These are phyloP conservation scores for Leccinum disarticulatum DNA, from an alignment of 768 basidiomycete genomes.

Conservation along the genomic window DNA sequence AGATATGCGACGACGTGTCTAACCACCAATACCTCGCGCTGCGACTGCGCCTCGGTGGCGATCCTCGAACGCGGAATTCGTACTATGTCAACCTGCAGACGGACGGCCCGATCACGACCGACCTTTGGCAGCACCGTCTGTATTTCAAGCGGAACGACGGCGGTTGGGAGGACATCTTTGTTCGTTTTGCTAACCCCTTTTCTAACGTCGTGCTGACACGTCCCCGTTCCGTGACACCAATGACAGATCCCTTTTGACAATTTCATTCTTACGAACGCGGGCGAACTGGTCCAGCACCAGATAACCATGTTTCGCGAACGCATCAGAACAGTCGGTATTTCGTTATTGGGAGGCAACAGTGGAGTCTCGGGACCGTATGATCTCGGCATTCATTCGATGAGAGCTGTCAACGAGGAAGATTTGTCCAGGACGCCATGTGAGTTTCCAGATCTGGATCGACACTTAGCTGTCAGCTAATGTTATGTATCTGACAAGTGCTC, in stretches of 20 bases:
- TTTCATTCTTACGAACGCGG: slow-evolving; percentile 74
- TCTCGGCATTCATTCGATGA: slow-evolving; percentile 77
- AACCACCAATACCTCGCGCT: slow-evolving; percentile 79
- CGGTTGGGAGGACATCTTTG: slow-evolving; percentile 81
- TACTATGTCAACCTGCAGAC: slow-evolving; percentile 96
- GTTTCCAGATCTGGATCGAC: slow-evolving; percentile 7
- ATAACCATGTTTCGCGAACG: slow-evolving; percentile 74
- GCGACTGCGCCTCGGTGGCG: slow-evolving; percentile 74
- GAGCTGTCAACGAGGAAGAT: slow-evolving; percentile 79
- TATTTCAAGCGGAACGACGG: slow-evolving; percentile 66
- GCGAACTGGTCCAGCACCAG: slow-evolving; percentile 67
- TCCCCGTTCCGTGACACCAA: neutral
- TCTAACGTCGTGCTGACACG: neutral
- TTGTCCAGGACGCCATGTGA: slow-evolving; percentile 34
- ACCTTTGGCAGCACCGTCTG: slow-evolving; percentile 95
- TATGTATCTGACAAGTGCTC: slow-evolving; percentile 9
- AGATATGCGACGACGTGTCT: slow-evolving; percentile 81
- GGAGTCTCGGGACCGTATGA: slow-evolving; percentile 75
- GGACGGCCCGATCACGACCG: slow-evolving; percentile 73
- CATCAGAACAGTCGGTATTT: slow-evolving; percentile 82
- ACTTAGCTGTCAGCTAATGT: neutral
- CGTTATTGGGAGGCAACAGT: slow-evolving; percentile 82
- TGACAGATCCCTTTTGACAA: slow-evolving; percentile 76
- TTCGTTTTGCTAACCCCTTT: slow-evolving; percentile 38
- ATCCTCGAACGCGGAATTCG: slow-evolving; percentile 72